These are phyloP conservation scores for Shiraia sp. DNA, from an alignment of 2,329 filamentous ascomycete genomes.

Conservation along the genomic window DNA sequence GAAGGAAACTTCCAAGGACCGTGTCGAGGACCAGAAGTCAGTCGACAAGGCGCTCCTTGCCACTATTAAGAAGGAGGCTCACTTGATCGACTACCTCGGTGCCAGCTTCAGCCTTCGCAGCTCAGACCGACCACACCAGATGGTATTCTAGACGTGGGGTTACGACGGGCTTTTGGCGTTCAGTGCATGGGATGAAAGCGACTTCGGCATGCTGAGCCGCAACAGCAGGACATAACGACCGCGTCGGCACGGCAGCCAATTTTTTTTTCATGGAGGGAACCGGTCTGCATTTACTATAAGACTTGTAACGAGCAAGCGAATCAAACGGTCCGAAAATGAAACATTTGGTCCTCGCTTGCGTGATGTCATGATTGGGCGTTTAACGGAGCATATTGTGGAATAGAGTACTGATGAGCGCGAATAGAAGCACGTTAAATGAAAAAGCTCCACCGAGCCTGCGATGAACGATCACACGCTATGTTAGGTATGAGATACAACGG, in stretches of 20 bases:
- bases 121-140: slow-evolving; percentile 99
- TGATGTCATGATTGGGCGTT: slow-evolving; percentile 40
- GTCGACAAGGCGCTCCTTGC: slow-evolving; percentile 95
- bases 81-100: slow-evolving; percentile 90
- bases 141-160: slow-evolving; percentile 79
- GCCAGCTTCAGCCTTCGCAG: slow-evolving; percentile 98
- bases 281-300: slow-evolving; percentile 47
- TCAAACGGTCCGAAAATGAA: slow-evolving; percentile 48
- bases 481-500: slow-evolving; percentile 6
- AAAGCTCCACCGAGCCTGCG: slow-evolving; percentile 12
- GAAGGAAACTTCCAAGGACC: slow-evolving; percentile 91
- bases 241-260: slow-evolving; percentile 40
- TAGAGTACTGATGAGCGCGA: slow-evolving; percentile 33
- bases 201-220: slow-evolving; percentile 46
- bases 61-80: slow-evolving; percentile 97
- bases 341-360: slow-evolving; percentile 32
- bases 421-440: slow-evolving; percentile 28
- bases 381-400: slow-evolving; percentile 24
- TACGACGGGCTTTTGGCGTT: slow-evolving; percentile 44
- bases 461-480: slow-evolving; percentile 2
- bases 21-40: slow-evolving; percentile 96
- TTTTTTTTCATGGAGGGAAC: slow-evolving; percentile 46
- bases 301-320: slow-evolving; percentile 48
- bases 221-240: slow-evolving; percentile 42
- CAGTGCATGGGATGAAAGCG: slow-evolving; percentile 47